These are phyloP conservation scores for Cryptococcus amylolentus DNA, from an alignment of 1,284 basidiomycete species.

Conservation along the genomic window DNA sequence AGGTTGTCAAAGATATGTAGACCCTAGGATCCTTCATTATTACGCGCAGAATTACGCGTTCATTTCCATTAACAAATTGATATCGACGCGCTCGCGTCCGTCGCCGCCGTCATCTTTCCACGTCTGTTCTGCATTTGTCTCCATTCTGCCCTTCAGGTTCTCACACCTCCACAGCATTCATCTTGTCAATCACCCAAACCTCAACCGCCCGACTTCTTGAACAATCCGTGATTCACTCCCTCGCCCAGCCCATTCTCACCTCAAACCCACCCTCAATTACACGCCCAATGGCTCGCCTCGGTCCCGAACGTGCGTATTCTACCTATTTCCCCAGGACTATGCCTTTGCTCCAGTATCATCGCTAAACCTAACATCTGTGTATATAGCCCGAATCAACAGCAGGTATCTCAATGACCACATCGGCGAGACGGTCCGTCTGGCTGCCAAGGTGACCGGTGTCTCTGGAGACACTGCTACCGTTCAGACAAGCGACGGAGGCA, in stretches of 20 bases:
- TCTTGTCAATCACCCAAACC: too few relatives aligned
- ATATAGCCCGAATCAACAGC: constrained; percentile 43
- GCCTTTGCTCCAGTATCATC: background rate
- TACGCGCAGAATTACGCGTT: too few relatives aligned
- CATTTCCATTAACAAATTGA: too few relatives aligned
- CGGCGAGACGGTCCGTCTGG: constrained; percentile 62
- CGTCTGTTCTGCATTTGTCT: too few relatives aligned
- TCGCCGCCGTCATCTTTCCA: too few relatives aligned
- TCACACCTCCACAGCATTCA: too few relatives aligned
- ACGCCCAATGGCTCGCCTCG: constrained; percentile 36
- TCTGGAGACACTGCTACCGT: constrained; percentile 61
- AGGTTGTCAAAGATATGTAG: too few relatives aligned
- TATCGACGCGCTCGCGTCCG: too few relatives aligned
- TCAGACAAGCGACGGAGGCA: constrained; percentile 66
- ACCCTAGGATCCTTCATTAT: too few relatives aligned
- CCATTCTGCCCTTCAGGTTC: too few relatives aligned
- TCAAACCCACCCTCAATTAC: constrained; percentile 5
- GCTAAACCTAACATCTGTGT: background rate
- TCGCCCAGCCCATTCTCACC: constrained; percentile 1
- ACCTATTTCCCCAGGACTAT: background rate
- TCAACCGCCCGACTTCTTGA: too few relatives aligned
- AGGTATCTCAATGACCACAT: constrained; percentile 32
- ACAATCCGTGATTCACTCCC: too few relatives aligned
- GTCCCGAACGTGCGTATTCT: constrained; percentile 37
- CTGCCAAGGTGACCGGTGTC: constrained; percentile 64